Percentiles rank a stretch among this genome's conserved stretches.
phyloP scores from a whole-genome alignment of 352 stramenopile genomes.

The Globisporangium takayamanum region DNA sequence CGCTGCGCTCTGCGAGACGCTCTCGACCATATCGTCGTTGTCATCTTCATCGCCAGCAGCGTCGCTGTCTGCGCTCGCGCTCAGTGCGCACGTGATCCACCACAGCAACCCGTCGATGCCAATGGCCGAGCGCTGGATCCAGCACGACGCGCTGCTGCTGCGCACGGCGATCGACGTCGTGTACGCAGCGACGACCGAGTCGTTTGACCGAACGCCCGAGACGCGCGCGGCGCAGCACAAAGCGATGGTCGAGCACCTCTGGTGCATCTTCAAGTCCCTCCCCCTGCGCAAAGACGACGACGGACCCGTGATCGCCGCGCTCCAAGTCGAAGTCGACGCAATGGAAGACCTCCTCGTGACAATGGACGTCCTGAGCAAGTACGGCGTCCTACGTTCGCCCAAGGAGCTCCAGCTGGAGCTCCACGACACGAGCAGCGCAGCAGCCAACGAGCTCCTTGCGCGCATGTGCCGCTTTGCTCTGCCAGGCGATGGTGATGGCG shows the following conservation, averaged over 20 bases:
- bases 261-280: conserved; percentile 67
- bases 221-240: conserved; percentile 12
- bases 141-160: conserved; percentile 43
- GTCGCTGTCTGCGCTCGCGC: conserved; percentile 27
- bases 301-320: conserved; percentile 34
- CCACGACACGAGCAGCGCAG: conserved; percentile 1
- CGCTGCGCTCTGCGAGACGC: conserved; percentile 33
- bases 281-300: conserved; percentile 60
- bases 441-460: conserved; percentile 25
- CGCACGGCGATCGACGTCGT: conserved; percentile 53
- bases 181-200: conserved; percentile 7
- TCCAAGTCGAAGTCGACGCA: conserved; percentile 68
- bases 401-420: conserved; percentile 18
- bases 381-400: conserved; percentile 34
- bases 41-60: conserved; percentile 1
- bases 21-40: conserved; percentile 5
- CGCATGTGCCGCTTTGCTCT: conserved; percentile 47
- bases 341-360: conserved; percentile 67
- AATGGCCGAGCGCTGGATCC: conserved; percentile 43
- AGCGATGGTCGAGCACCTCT: conserved; percentile 49
- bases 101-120: conserved; percentile 53
- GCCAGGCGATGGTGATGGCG: conserved; percentile 6
- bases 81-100: conserved; percentile 53
- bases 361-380: conserved; percentile 63
- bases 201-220: not conserved